phyloP scores from a whole-genome alignment of 2,329 filamentous ascomycete species.

The Tolypocladium nubicola region DNA sequence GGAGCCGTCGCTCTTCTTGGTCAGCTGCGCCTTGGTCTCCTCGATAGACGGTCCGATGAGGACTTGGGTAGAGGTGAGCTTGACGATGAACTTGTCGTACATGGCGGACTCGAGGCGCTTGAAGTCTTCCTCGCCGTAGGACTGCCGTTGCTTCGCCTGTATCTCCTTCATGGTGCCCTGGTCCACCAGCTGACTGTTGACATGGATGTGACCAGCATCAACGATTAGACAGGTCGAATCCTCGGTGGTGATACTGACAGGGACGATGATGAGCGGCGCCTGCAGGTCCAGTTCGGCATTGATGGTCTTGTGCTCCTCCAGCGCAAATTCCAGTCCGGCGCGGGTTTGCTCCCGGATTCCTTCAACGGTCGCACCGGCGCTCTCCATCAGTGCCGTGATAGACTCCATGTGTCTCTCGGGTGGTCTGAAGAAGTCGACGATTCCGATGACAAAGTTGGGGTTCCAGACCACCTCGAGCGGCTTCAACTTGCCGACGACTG shows the following conservation, averaged over 20 bases:
- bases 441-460: constrained; percentile 79
- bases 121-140: constrained; percentile 83
- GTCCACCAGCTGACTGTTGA: constrained; percentile 89
- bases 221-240: constrained; percentile 83
- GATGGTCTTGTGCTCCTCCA: constrained; percentile 96
- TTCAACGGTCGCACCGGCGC: constrained; percentile 89
- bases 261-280: constrained; percentile 90
- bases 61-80: constrained; percentile 88
- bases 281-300: constrained; percentile 94
- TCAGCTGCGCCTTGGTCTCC: constrained; percentile 74
- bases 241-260: constrained; percentile 76
- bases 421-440: constrained; percentile 91
- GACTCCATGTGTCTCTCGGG: constrained; percentile 98
- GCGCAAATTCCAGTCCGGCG: constrained; percentile 87
- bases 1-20: constrained; percentile 53
- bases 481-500: constrained; percentile 82
- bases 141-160: constrained; percentile 78
- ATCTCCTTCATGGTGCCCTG: constrained; percentile 82
- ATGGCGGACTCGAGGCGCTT: constrained; percentile 81
- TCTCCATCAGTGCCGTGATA: constrained; percentile 90
- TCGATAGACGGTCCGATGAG: constrained; percentile 90
- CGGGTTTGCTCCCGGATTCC: constrained; percentile 90
- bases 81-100: constrained; percentile 95
- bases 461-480: constrained; percentile 98
- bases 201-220: constrained; percentile 90